Base-by-base conservation (phyloP, 257 asterid species). In the Osmanthus fragrans region DNA sequence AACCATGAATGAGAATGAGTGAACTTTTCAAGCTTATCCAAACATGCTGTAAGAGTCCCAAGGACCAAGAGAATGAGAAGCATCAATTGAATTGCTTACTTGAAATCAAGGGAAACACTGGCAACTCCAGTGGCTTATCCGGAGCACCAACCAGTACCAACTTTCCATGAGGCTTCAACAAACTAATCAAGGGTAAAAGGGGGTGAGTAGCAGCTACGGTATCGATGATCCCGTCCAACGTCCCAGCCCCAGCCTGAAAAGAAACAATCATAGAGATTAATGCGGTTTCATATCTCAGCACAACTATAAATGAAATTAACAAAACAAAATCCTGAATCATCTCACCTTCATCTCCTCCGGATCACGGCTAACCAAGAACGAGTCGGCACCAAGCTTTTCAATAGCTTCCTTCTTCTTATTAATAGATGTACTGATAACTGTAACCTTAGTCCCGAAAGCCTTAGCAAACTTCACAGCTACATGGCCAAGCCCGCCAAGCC, bases 401-500 rank as follows among this genome's bases (percentile, higher is more conserved):
- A 85, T 63, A 0, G 92, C 91, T 73, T 90, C 92, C 73, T 88
- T 9, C 82, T 88, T 88, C 85, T 88, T 90, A 21, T 51, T 73
- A 23, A 64, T 25, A 29, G 87, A 83, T 0, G 92, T 85, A 42
- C 92, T 88, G 3, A 90, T 88, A 0, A 90, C 91, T 0, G 91
- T 90, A 9, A 88, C 93, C 47, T 77, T 77, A 4, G 88, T 66
- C 47, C 93, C 95, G 23, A 90, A 90, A 13, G 90, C 90, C 91
- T 90, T 88, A 0, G 90, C 92, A 1, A 86, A 84, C 32, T 88
- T 89, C 1, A 87, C 88, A 5, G 84, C 92, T 7, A 87, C 72
- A 37, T 88, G 92, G 2, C 94, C 92, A 0, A 90, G 90, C 40
- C 94, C 94, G 3, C 91, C 94, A 5, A 86, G 86, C 15, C 91